A percentile compares a stretch with the other conserved stretches of the same genome.
Evolutionary conservation across 148 eudicot genomes (phyloP).

Genomic region (Spergularia marina): DNA sequence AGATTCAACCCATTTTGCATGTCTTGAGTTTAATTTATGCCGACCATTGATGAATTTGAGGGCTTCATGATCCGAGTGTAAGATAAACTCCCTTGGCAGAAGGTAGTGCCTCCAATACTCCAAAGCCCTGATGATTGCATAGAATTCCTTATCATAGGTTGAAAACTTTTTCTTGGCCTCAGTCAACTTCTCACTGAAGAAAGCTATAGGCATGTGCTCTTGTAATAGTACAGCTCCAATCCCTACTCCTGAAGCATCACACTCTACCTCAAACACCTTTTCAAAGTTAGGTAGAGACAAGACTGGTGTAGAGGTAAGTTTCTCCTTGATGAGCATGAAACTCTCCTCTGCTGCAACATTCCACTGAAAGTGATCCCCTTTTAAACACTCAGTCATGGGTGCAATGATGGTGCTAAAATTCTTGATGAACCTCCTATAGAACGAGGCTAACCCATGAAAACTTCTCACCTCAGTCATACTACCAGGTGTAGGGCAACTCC

Average conservation of each 20-base stretch:
- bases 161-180: background rate
- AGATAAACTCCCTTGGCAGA: background rate
- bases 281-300: background rate
- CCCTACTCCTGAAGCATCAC: background rate
- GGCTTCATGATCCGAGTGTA: background rate
- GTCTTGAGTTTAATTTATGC: background rate
- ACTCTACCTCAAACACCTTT: background rate
- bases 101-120: background rate
- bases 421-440: background rate
- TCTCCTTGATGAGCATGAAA: background rate
- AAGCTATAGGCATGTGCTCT: background rate
- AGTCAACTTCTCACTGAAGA: background rate
- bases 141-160: background rate
- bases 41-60: background rate
- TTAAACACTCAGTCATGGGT: background rate
- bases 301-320: background rate
- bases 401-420: background rate
- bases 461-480: background rate
- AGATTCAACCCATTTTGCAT: conserved; percentile 12
- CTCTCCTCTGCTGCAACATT: too few relatives aligned
- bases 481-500: background rate
- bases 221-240: background rate
- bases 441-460: background rate
- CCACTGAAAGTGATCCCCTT: background rate
- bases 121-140: background rate